Conservation (phyloP, 345 rosid genomes). For the Camelina neglecta region DNA sequence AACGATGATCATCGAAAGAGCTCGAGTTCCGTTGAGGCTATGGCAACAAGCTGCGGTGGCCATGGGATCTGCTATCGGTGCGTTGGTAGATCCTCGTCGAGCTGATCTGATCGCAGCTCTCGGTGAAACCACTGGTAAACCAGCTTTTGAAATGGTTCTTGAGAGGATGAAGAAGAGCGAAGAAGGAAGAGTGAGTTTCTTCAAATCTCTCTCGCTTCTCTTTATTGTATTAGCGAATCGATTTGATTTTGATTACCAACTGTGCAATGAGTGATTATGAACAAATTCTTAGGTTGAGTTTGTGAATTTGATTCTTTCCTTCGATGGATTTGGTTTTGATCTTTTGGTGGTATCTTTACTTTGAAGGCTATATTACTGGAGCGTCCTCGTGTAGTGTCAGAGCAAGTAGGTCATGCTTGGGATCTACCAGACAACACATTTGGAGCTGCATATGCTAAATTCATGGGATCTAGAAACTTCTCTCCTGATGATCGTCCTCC, state of each 20-base stretch:
- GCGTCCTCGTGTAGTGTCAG: constrained; percentile 67
- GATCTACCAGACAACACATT: constrained; percentile 72
- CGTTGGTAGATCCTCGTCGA: constrained; percentile 68
- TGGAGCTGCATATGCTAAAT: constrained; percentile 83
- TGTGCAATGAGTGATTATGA: background rate
- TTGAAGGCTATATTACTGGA: constrained; percentile 65
- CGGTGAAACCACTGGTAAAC: constrained; percentile 78
- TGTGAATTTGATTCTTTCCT: background rate
- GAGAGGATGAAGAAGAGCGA: constrained; percentile 67
- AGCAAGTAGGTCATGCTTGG: constrained; percentile 73
- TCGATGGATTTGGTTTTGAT: constrained; percentile 5
- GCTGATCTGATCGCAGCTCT: constrained; percentile 79
- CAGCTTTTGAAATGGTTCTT: constrained; percentile 71
- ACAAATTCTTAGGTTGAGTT: background rate
- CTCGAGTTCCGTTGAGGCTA: constrained; percentile 51
- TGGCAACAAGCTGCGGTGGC: constrained; percentile 86
- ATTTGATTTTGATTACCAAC: background rate
- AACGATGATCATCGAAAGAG: constrained; percentile 48
- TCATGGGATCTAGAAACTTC: constrained; percentile 89
- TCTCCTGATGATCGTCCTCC: constrained; percentile 81
- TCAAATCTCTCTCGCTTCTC: background rate
- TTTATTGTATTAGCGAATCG: background rate
- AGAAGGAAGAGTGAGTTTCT: constrained; percentile 63
- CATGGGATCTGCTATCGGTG: constrained; percentile 70
- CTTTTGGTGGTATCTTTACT: constrained; percentile 1